Evolutionary conservation across 805 yeast genomes (phyloP).

Genomic region (Metschnikowia santaceciliae): DNA sequence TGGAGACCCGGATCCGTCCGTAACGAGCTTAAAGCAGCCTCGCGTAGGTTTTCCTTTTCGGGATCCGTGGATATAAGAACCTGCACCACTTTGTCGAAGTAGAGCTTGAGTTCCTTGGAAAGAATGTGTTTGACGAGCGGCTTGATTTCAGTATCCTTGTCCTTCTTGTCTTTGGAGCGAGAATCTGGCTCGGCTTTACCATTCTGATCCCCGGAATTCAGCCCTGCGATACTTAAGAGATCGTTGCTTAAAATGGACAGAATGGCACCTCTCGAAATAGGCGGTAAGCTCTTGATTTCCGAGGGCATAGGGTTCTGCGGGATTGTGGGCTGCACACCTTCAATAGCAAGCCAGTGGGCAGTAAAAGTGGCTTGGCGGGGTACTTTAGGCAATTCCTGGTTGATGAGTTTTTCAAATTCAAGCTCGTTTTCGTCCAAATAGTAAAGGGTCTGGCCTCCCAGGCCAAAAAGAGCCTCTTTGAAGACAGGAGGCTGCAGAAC

Average conservation of each 20-base stretch:
- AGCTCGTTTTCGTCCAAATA: slow-evolving; percentile 90
- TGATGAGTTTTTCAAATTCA: slow-evolving; percentile 88
- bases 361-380: slow-evolving; percentile 91
- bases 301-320: slow-evolving; percentile 89
- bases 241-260: slow-evolving; percentile 44
- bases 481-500: slow-evolving; percentile 66
- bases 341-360: slow-evolving; percentile 96
- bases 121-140: slow-evolving; percentile 93
- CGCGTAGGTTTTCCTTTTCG: slow-evolving; percentile 53
- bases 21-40: slow-evolving; percentile 81
- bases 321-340: slow-evolving; percentile 96
- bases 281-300: slow-evolving; percentile 75
- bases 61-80: slow-evolving; percentile 63
- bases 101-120: slow-evolving; percentile 89
- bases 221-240: slow-evolving; percentile 25
- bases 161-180: slow-evolving; percentile 22
- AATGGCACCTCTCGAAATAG: slow-evolving; percentile 77
- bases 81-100: slow-evolving; percentile 84
- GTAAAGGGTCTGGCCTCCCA: slow-evolving; percentile 87
- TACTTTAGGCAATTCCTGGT: slow-evolving; percentile 91
- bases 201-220: slow-evolving; percentile 1
- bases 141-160: slow-evolving; percentile 60
- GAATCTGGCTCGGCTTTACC: slow-evolving; percentile 26
- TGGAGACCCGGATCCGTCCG: slow-evolving; percentile 94
- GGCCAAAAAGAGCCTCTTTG: slow-evolving; percentile 80